These are phyloP conservation scores for Secale cereale DNA, from an alignment of 176 grass and related monocot genomes.

Conservation along the genomic window DNA sequence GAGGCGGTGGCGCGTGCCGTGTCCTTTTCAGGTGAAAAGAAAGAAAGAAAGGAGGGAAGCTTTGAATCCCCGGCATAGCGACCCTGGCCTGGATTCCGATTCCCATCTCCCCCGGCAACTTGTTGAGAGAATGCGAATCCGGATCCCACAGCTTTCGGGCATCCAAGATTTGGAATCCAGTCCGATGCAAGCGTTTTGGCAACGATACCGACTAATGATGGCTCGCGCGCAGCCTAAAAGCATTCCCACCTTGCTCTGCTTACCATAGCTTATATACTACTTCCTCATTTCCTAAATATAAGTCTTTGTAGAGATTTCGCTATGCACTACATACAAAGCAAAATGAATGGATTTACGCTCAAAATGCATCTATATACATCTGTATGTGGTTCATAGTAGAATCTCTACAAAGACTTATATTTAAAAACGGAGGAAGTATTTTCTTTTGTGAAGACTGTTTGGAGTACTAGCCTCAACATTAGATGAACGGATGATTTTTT, in stretches of 20 bases:
- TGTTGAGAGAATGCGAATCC: neutral
- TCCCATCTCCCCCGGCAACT: neutral
- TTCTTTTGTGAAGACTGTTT: no score
- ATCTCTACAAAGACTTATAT: no score
- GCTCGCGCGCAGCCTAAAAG: conserved; percentile 18
- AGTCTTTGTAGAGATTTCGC: no score
- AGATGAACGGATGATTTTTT: no score
- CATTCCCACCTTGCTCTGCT: neutral
- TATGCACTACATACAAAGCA: no score
- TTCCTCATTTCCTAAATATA: no score
- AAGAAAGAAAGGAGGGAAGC: neutral
- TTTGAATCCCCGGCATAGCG: neutral
- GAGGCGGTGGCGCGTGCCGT: no score
- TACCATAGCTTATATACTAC: neutral
- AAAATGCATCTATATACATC: no score
- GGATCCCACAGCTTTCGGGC: neutral
- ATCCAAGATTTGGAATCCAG: neutral
- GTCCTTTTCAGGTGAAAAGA: neutral
- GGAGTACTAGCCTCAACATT: no score
- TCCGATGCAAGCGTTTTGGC: neutral
- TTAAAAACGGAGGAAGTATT: no score
- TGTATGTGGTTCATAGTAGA: no score
- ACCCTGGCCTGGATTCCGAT: neutral
- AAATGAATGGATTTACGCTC: no score
- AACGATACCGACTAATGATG: conserved; percentile 29